These are phyloP conservation scores for Speleostelium caveatum DNA, from an alignment of 78 protist species.

Conservation along the genomic window DNA sequence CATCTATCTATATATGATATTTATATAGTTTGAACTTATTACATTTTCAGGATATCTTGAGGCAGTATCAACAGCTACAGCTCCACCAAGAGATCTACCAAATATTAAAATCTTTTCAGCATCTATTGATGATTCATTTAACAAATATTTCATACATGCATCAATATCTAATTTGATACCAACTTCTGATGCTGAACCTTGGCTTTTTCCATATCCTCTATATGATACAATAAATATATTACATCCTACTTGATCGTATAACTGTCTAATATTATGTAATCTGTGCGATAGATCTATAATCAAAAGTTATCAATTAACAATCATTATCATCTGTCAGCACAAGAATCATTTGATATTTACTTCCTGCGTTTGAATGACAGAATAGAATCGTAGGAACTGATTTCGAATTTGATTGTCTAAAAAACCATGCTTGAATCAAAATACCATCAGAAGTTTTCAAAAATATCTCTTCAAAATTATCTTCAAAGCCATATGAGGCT, in stretches of 20 bases:
- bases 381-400: slow-evolving; percentile 54
- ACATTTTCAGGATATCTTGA: slow-evolving; percentile 46
- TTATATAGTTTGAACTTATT: neutral
- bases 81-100: slow-evolving; percentile 77
- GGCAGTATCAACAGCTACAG: slow-evolving; percentile 59
- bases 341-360: slow-evolving; percentile 20
- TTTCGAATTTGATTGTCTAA: slow-evolving; percentile 51
- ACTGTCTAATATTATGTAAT: slow-evolving; percentile 60
- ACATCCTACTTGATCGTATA: slow-evolving; percentile 24
- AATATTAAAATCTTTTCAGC: slow-evolving; percentile 9
- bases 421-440: slow-evolving; percentile 52
- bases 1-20: neutral
- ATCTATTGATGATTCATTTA: slow-evolving; percentile 31
- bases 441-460: slow-evolving; percentile 37
- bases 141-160: slow-evolving; percentile 51
- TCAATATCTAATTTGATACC: slow-evolving; percentile 69
- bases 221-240: slow-evolving; percentile 60
- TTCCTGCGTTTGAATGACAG: slow-evolving; percentile 81
- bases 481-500: slow-evolving; percentile 5
- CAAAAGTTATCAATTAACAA: neutral
- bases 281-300: slow-evolving; percentile 52
- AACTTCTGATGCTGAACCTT: slow-evolving; percentile 48
- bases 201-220: slow-evolving; percentile 75
- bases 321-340: neutral
- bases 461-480: slow-evolving; percentile 37